Base-by-base conservation (phyloP, 2,329 filamentous ascomycete species). In the Dactylellina cionopaga region DNA sequence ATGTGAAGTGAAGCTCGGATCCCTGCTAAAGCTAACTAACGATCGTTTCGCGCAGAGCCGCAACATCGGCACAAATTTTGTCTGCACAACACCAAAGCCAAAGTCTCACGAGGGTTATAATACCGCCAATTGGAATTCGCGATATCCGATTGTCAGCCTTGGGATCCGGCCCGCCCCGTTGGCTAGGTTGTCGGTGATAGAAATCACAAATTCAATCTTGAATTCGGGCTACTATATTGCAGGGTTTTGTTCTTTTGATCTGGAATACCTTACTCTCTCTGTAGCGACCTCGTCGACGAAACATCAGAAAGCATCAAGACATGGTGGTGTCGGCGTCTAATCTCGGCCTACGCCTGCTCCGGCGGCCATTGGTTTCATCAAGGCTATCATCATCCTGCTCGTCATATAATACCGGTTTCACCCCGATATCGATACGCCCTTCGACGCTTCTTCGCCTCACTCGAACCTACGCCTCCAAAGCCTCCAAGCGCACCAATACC, bases 391-490 rank as follows among this genome's bases (percentile, higher is more conserved):
- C 37, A 31, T 39, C 41, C 13, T 52, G 44, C n/a, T 54, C 54
- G 29, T 19, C 54, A 22, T 44, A 29, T 25, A 54, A 49, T 25
- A 35, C 63, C 5, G 39, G 41, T 19, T 52, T 31, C 35, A 25
- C 17, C 19, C 44, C 58, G 31, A 51, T 47, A 56, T n/a, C 44
- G 13, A 37, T 33, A n/a, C 65, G 49, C 13, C 49, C 56, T 7
- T 56, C 55, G 15, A 54, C 51, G 2, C 17, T 64, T 35, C 51
- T 56, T n/a, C 65, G 65, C 9, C 35, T 59, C n/a, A 43, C 59
- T 27, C 51, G 66, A 24, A 58, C 49, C 2, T 71, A 71, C 22
- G 65, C 65, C 65, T 49, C 65, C 7, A 71, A 71, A 44, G 41
- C 56, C 25, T 17, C 44, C 41, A 71, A 62, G n/a, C 49, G 58